These are phyloP conservation scores for Rhodotorula toruloides DNA, from an alignment of 768 basidiomycete species.

Conservation along the genomic window DNA sequence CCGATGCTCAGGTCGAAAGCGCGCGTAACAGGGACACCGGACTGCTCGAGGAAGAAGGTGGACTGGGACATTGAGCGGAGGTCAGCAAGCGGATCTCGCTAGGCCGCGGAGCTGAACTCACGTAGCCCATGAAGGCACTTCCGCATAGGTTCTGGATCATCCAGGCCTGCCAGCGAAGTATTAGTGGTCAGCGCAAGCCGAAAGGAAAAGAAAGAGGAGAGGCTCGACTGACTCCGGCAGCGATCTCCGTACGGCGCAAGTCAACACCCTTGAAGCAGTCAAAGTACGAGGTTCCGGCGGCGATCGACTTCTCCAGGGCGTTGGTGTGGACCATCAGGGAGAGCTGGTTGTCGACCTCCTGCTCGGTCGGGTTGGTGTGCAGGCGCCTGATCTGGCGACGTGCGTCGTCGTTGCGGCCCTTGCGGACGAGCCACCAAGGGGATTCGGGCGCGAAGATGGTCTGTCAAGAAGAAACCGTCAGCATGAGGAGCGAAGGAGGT, in stretches of 20 bases:
- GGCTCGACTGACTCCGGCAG: constrained; percentile 28
- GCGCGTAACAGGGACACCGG: constrained; percentile 35
- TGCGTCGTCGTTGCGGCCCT: constrained; percentile 45
- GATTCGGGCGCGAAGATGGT: constrained; percentile 43
- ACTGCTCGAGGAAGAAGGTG: constrained; percentile 41
- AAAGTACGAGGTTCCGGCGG: constrained; percentile 46
- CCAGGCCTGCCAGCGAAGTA: too few relatives aligned
- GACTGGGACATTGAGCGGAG: not conserved
- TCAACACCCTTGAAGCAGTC: constrained; percentile 49
- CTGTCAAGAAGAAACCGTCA: too few relatives aligned
- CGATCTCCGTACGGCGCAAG: constrained; percentile 53
- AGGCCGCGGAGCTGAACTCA: not conserved
- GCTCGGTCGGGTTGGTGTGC: constrained; percentile 34
- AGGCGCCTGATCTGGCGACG: constrained; percentile 40
- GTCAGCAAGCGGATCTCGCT: not conserved
- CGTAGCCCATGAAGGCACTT: constrained; percentile 16
- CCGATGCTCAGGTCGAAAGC: constrained; percentile 6
- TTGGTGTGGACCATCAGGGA: constrained; percentile 48
- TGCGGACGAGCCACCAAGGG: constrained; percentile 47
- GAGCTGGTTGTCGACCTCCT: constrained; percentile 35
- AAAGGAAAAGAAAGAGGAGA: too few relatives aligned
- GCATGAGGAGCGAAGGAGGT: too few relatives aligned
- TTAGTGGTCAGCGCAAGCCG: too few relatives aligned
- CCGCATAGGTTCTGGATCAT: constrained; percentile 43
- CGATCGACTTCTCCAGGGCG: constrained; percentile 46